Conservation (phyloP, 352 stramenopile species). For the Phytopythium montanum region DNA sequence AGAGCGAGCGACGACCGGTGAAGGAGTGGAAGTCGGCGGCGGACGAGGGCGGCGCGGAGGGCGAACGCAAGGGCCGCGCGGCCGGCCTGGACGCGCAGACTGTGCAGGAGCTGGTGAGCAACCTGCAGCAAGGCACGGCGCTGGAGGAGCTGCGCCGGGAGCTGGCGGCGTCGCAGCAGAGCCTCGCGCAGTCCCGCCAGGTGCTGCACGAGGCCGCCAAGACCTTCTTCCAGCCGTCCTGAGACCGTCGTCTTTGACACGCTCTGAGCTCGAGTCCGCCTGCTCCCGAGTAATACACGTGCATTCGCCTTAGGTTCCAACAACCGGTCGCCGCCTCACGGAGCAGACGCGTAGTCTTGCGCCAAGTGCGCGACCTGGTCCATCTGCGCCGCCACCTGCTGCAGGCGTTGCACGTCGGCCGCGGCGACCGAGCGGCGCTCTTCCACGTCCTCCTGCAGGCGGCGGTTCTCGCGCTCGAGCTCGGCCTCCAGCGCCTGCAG, state of each 20-base stretch:
- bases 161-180: conserved; percentile 65
- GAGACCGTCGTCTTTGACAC: conserved; percentile 14
- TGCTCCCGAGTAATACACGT: neutral
- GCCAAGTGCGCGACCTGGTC: conserved; percentile 31
- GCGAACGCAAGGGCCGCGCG: conserved; percentile 15
- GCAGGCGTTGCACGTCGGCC: conserved; percentile 40
- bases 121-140: conserved; percentile 64
- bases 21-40: conserved; percentile 38
- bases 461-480: conserved; percentile 36
- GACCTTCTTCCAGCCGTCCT: conserved; percentile 52
- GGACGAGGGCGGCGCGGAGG: conserved; percentile 1
- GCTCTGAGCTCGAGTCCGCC: too few species aligned
- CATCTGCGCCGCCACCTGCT: conserved; percentile 28
- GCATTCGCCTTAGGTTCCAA: too few species aligned
- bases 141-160: conserved; percentile 62
- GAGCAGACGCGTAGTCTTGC: conserved; percentile 33
- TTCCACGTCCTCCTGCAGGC: conserved; percentile 35
- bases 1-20: conserved; percentile 23
- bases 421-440: conserved; percentile 39
- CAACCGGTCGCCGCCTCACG: conserved; percentile 4
- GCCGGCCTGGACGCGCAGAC: conserved; percentile 52
- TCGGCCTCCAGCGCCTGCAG: conserved; percentile 34
- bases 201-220: conserved; percentile 67
- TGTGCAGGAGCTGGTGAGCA: conserved; percentile 65
- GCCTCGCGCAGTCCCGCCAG: conserved; percentile 53